Percentiles rank a stretch among this genome's conserved stretches.
Conservation (phyloP, 306 rosid species). For the Vigna reflexopilosa region DNA sequence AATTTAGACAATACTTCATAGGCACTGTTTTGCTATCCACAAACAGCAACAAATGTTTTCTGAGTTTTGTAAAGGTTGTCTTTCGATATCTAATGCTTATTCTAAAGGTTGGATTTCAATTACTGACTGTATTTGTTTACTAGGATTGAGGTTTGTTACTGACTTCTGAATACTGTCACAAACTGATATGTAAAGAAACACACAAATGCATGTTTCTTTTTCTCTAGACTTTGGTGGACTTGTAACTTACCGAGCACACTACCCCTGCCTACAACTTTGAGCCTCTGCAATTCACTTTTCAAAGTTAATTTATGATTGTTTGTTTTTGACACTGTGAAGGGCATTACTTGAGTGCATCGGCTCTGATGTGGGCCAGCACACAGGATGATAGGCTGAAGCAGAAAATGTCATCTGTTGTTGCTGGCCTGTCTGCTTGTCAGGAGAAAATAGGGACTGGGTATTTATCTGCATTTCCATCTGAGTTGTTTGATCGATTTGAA, state of each 20-base stretch:
- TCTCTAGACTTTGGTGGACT: slow-evolving; percentile 18
- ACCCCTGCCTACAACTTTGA: neutral
- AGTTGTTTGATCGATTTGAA: slow-evolving; percentile 75
- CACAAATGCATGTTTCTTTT: slow-evolving; percentile 26
- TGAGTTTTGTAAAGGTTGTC: slow-evolving; percentile 9
- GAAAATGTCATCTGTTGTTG: slow-evolving; percentile 70
- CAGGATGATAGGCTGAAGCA: slow-evolving; percentile 57
- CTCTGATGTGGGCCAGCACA: slow-evolving; percentile 91
- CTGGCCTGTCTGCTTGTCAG: slow-evolving; percentile 72
- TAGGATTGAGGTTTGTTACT: slow-evolving; percentile 26
- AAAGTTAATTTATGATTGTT: slow-evolving; percentile 33
- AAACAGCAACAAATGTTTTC: neutral
- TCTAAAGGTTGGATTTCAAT: neutral
- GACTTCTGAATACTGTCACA: neutral
- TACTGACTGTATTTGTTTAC: neutral
- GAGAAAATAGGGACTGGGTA: slow-evolving; percentile 78
- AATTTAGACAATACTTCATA: neutral
- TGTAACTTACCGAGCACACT: slow-evolving; percentile 26
- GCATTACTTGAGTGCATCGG: slow-evolving; percentile 92
- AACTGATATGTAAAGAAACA: neutral
- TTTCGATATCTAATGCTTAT: neutral
- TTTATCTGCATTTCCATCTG: slow-evolving; percentile 90
- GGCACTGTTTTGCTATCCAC: slow-evolving; percentile 1
- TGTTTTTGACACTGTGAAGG: slow-evolving; percentile 63
- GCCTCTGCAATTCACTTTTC: slow-evolving; percentile 29